Evolutionary conservation across 345 rosid species (phyloP).

Genomic region (Eucalyptus caleyi): DNA sequence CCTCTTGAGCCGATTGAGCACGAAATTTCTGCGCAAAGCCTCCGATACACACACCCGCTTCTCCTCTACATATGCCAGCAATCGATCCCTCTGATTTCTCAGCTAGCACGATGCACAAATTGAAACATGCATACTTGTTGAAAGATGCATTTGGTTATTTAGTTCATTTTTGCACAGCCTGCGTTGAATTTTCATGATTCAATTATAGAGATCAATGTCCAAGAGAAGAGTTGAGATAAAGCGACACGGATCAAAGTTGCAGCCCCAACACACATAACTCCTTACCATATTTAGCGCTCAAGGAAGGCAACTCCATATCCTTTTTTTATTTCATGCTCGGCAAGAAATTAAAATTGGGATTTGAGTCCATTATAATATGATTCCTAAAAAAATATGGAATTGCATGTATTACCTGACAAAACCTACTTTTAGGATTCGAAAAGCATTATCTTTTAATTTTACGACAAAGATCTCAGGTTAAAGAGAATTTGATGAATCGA

Average conservation of each 20-base stretch:
- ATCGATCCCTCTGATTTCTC: too few relatives aligned
- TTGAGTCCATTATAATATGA: not conserved
- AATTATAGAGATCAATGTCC: too few relatives aligned
- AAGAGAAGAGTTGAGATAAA: too few relatives aligned
- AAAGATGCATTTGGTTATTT: not conserved
- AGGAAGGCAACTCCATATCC: not conserved
- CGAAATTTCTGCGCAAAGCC: too few relatives aligned
- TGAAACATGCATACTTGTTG: not conserved
- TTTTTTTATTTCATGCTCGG: not conserved
- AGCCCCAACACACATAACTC: not conserved
- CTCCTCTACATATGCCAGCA: too few relatives aligned
- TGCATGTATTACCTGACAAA: not conserved
- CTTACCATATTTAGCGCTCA: not conserved
- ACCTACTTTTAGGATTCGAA: not conserved
- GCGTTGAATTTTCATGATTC: not conserved
- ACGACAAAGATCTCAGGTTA: not conserved
- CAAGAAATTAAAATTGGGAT: not conserved
- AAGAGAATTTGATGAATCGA: not conserved
- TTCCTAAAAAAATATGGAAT: not conserved
- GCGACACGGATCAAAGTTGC: too few relatives aligned
- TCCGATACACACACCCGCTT: too few relatives aligned
- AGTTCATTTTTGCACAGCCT: not conserved
- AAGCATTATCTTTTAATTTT: not conserved
- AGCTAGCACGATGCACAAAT: not conserved
- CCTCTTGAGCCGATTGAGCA: too few relatives aligned